These are phyloP conservation scores for Cephalotrichum gorgonifer DNA, from an alignment of 2,329 filamentous ascomycete genomes.

Conservation along the genomic window DNA sequence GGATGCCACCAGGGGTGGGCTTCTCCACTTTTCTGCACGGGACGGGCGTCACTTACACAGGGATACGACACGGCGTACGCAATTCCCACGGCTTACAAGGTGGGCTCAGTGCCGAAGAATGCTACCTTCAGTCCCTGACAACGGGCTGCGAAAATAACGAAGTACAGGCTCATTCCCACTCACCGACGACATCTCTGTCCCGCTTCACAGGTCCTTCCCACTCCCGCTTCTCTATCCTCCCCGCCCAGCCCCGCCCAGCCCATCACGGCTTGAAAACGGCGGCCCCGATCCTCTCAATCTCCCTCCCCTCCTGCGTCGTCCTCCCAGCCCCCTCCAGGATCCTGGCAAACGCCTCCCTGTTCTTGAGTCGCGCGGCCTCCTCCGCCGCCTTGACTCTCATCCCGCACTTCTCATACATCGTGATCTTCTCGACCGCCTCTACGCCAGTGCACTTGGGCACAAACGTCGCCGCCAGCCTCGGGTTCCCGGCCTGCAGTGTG, in stretches of 20 bases:
- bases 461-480: conserved; percentile 72
- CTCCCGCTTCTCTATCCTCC: too few relatives aligned
- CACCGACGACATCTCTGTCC: background rate
- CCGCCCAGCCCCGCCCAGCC: background rate
- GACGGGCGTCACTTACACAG: too few relatives aligned
- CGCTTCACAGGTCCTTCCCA: too few relatives aligned
- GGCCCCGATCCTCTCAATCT: conserved; percentile 72
- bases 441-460: conserved; percentile 76
- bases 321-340: conserved; percentile 65
- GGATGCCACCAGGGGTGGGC: too few relatives aligned
- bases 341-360: conserved; percentile 63
- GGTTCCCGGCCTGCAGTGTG: conserved; percentile 78
- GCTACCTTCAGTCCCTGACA: too few relatives aligned
- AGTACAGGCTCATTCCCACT: too few relatives aligned
- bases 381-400: conserved; percentile 82
- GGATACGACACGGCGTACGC: too few relatives aligned
- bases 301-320: conserved; percentile 53
- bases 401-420: conserved; percentile 96
- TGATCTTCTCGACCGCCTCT: conserved; percentile 58
- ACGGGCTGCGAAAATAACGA: too few relatives aligned
- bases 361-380: conserved; percentile 75
- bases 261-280: conserved; percentile 35
- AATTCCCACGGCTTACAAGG: too few relatives aligned
- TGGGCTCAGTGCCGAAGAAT: too few relatives aligned
- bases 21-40: too few relatives aligned